Conservation (phyloP, 192 early-diverging fungal species). For the Coemansia sp. region DNA sequence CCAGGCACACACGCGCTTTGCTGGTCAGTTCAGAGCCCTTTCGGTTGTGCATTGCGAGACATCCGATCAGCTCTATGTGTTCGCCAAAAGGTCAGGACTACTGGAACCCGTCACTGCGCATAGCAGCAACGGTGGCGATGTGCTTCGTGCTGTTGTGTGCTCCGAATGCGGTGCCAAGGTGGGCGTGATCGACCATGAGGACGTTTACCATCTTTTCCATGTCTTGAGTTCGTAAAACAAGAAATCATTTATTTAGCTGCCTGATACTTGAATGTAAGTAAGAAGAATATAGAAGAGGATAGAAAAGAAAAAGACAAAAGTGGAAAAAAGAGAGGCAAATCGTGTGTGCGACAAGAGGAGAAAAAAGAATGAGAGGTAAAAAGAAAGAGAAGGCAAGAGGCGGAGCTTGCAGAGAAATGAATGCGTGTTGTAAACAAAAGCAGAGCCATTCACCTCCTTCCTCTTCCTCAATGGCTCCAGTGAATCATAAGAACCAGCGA, state of each 20-base stretch:
- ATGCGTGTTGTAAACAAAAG: not conserved
- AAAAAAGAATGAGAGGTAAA: not conserved
- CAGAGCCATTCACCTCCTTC: not conserved
- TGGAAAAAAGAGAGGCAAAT: conserved; percentile 3
- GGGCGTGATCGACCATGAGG: conserved; percentile 30
- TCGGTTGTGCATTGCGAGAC: conserved; percentile 26
- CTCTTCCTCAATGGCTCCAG: no score
- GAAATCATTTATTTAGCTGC: not conserved
- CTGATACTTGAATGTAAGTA: not conserved
- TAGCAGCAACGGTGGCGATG: not conserved
- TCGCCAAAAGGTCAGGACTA: conserved; percentile 12
- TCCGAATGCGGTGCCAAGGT: conserved; percentile 31
- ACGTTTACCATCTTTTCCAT: conserved; percentile 41
- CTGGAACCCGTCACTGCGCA: conserved; percentile 5
- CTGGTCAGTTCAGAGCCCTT: conserved; percentile 38
- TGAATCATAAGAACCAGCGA: no score
- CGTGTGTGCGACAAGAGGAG: not conserved
- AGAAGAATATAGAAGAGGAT: not conserved
- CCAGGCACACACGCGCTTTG: conserved; percentile 28
- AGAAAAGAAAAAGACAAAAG: not conserved
- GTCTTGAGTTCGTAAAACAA: conserved; percentile 17
- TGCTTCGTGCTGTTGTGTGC: conserved; percentile 34
- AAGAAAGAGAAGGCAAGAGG: not conserved
- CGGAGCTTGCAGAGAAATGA: not conserved
- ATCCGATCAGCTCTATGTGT: conserved; percentile 13